Evolutionary conservation across 2,329 filamentous ascomycete species (phyloP), one percentile per base, ranked within the genome.

Genomic region (Colletotrichum sp.): DNA sequence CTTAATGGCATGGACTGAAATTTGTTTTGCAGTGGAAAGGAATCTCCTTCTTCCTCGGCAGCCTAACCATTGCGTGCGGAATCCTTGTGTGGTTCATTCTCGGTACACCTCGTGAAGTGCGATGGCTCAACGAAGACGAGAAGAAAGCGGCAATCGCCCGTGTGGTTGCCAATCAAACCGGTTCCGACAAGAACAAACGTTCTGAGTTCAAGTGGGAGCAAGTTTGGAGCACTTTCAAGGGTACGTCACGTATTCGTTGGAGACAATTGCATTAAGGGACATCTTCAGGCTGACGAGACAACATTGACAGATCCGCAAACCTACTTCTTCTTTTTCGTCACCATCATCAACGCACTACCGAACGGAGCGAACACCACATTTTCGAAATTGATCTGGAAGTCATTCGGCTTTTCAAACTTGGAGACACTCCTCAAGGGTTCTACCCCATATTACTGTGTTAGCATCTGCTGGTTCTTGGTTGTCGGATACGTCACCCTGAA

Each of bases 251-350:
- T 6, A 5, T 22, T 48, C n/a, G 6, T 48, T 22, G 10, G n/a
- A n/a, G 10, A 22, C 18, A 12, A 48, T 12, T 48, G 44, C n/a
- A 13, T 22, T 13, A 13, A 7, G 44, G n/a, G 12, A 22, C 12
- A 13, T 2, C n/a, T 32, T n/a, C 59, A 30, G 10, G 59, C n/a
- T 59, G 9, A 59, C 55, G 4, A 59, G 26, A 18, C 22, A 15
- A 28, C 55, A 2, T 59, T 24, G 15, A 68, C 32, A 77, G 81
- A 83, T 36, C 81, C 82, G 3, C 82, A 83, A 67, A 83, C 80
- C 0, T 83, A 84, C 63, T 84, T 84, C 75, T 82, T 84, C 75
- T 84, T 84, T 77, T 82, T 84, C 72, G 79, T 82, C 8, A 82
- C 81, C 7, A 82, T 84, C 62, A 76, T 84, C 28, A 84, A 83